phyloP scores from a whole-genome alignment of 2,329 filamentous ascomycete species.

The Claviceps capensis region DNA sequence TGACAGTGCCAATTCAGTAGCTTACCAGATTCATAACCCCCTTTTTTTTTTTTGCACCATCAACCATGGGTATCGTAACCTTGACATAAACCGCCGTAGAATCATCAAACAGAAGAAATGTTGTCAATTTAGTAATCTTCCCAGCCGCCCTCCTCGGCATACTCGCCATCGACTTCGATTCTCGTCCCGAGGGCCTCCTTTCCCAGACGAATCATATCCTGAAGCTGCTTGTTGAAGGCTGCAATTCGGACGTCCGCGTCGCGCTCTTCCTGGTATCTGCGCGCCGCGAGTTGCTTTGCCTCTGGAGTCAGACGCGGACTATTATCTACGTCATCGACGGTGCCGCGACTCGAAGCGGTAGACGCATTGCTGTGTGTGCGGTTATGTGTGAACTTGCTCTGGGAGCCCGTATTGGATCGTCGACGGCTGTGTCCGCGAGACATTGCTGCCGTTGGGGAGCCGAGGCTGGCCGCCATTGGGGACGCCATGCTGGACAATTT shows the following conservation, averaged over 20 bases:
- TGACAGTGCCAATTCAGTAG: background rate
- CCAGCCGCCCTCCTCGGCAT: slow-evolving; percentile 31
- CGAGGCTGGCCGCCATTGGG: slow-evolving; percentile 8
- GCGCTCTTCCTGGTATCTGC: slow-evolving; percentile 57
- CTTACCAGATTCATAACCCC: background rate
- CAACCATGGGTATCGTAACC: slow-evolving; percentile 4
- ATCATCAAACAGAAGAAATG: background rate
- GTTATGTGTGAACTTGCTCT: slow-evolving; percentile 19
- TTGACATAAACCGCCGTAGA: background rate
- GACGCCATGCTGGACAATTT: slow-evolving; percentile 26
- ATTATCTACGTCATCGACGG: slow-evolving; percentile 9
- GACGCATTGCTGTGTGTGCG: slow-evolving; percentile 32
- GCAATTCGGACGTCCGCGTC: slow-evolving; percentile 69
- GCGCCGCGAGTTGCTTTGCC: slow-evolving; percentile 60
- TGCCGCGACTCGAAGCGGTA: slow-evolving; percentile 21
- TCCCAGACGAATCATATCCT: slow-evolving; percentile 80
- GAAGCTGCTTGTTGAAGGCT: slow-evolving; percentile 64
- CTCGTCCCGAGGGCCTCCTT: slow-evolving; percentile 71
- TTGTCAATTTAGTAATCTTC: slow-evolving; percentile 13
- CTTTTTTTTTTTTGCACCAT: background rate
- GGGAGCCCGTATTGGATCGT: slow-evolving; percentile 4
- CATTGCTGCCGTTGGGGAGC: slow-evolving; percentile 12
- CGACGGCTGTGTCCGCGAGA: slow-evolving; percentile 9
- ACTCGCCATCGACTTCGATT: slow-evolving; percentile 47
- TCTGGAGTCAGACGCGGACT: slow-evolving; percentile 47